A percentile compares a stretch with the other conserved stretches of the same genome.
Evolutionary conservation across 768 basidiomycete genomes (phyloP).

Genomic region (Boletus rubropictus): DNA sequence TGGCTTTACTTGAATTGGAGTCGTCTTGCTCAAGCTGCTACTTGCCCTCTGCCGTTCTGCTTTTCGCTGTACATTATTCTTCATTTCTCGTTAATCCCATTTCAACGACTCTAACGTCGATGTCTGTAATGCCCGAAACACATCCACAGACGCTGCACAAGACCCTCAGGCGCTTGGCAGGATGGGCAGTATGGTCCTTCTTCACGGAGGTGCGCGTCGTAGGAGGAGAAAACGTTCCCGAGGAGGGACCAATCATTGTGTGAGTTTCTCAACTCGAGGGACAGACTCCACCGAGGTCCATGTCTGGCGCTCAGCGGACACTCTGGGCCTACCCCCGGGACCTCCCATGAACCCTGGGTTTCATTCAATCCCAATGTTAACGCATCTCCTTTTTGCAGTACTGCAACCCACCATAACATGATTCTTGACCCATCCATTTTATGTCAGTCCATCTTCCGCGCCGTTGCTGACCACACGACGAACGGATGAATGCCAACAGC

Average conservation of each 20-base stretch:
- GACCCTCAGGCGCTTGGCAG: constrained; percentile 63
- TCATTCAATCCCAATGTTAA: constrained; percentile 10
- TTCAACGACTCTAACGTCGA: background rate
- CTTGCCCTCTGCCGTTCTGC: background rate
- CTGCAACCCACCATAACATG: constrained; percentile 92
- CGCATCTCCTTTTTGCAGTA: constrained; percentile 36
- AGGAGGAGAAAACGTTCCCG: constrained; percentile 83
- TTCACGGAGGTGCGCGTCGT: constrained; percentile 85
- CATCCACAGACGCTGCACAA: constrained; percentile 52
- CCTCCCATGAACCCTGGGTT: background rate
- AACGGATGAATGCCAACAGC: constrained; percentile 41
- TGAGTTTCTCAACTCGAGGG: constrained; percentile 37
- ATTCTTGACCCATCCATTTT: constrained; percentile 82
- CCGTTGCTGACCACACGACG: constrained; percentile 13
- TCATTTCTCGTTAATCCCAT: constrained; percentile 1
- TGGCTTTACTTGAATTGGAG: constrained; percentile 6
- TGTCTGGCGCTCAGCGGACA: constrained; percentile 2
- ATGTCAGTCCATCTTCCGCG: constrained; percentile 46
- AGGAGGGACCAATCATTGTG: constrained; percentile 88
- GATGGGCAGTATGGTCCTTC: constrained; percentile 76
- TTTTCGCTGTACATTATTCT: constrained; percentile 9
- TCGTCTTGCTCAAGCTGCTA: background rate
- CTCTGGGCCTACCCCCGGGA: background rate
- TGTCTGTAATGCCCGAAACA: constrained; percentile 25
- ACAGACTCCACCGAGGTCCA: background rate